Evolutionary conservation across 2,329 filamentous ascomycete species (phyloP).

Genomic region (Sphaerulina populicola): DNA sequence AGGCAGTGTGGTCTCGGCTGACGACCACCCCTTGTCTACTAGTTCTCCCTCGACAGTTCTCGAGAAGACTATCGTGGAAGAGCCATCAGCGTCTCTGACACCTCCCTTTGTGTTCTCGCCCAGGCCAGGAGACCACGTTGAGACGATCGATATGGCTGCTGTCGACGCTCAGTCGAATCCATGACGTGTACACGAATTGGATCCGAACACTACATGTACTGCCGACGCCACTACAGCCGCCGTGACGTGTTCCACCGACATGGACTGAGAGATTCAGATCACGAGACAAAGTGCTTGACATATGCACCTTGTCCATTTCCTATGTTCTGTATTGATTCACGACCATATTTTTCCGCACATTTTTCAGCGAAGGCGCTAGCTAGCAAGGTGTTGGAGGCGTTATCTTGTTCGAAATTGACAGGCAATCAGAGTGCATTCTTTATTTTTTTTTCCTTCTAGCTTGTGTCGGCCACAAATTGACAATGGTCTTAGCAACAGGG

Average conservation of each 20-base stretch:
- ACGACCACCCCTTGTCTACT: conserved; percentile 32
- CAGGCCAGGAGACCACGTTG: conserved; percentile 36
- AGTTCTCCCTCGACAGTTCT: conserved; percentile 6
- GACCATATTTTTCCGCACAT: conserved; percentile 12
- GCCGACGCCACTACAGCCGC: conserved; percentile 35
- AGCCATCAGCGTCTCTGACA: conserved; percentile 38
- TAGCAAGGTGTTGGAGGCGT: conserved; percentile 29
- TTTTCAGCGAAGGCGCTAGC: conserved; percentile 7
- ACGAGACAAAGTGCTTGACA: conserved; percentile 2
- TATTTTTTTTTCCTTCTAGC: not conserved
- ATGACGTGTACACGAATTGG: conserved; percentile 26
- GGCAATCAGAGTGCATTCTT: not conserved
- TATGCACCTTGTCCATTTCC: conserved; percentile 2
- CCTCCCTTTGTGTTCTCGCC: conserved; percentile 46
- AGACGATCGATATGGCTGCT: conserved; percentile 35
- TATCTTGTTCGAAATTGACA: conserved; percentile 3
- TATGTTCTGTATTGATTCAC: conserved; percentile 16
- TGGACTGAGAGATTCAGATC: conserved; percentile 8
- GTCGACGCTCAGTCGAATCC: conserved; percentile 35
- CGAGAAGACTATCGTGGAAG: conserved; percentile 33
- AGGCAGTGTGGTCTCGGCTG: conserved; percentile 58
- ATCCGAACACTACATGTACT: conserved; percentile 35
- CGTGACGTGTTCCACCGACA: conserved; percentile 18
- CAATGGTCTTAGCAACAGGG: not conserved
- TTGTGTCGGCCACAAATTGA: not conserved